Evolutionary conservation across 306 rosid species (phyloP).

Genomic region (Prunus padus): DNA sequence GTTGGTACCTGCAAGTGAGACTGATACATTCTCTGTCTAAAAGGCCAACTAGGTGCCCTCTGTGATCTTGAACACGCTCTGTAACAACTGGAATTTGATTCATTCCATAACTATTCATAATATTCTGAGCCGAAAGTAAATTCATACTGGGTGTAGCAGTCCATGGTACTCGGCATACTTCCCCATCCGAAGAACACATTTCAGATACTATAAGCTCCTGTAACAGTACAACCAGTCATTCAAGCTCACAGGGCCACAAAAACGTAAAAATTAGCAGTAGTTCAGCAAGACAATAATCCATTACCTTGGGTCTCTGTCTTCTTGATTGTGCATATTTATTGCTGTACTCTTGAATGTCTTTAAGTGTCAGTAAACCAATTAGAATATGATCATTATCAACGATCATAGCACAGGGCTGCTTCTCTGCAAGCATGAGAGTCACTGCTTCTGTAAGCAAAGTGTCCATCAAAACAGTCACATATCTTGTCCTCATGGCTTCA

Average conservation of each 20-base stretch:
- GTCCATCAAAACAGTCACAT: slow-evolving; percentile 56
- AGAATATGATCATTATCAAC: slow-evolving; percentile 58
- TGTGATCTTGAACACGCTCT: slow-evolving; percentile 41
- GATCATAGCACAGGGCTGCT: slow-evolving; percentile 84
- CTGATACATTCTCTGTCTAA: slow-evolving; percentile 69
- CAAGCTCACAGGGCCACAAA: slow-evolving; percentile 18
- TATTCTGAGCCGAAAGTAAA: slow-evolving; percentile 63
- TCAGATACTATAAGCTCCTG: slow-evolving; percentile 82
- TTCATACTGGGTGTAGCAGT: slow-evolving; percentile 81
- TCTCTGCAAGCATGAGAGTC: slow-evolving; percentile 79
- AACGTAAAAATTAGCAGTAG: background rate
- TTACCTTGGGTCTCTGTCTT: slow-evolving; percentile 63
- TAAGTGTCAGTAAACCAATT: slow-evolving; percentile 72
- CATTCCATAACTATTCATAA: slow-evolving; percentile 64
- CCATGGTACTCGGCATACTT: slow-evolving; percentile 64
- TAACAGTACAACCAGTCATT: slow-evolving; percentile 26
- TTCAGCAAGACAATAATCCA: background rate
- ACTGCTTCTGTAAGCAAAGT: slow-evolving; percentile 66
- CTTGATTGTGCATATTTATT: slow-evolving; percentile 48
- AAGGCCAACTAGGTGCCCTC: slow-evolving; percentile 71
- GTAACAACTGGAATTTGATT: slow-evolving; percentile 63
- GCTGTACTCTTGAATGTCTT: slow-evolving; percentile 68
- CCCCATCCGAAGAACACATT: slow-evolving; percentile 58
- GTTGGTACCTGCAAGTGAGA: slow-evolving; percentile 73
- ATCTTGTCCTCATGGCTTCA: slow-evolving; percentile 90